These are phyloP conservation scores for Perilla frutescens DNA, from an alignment of 257 asterid genomes.

Conservation along the genomic window DNA sequence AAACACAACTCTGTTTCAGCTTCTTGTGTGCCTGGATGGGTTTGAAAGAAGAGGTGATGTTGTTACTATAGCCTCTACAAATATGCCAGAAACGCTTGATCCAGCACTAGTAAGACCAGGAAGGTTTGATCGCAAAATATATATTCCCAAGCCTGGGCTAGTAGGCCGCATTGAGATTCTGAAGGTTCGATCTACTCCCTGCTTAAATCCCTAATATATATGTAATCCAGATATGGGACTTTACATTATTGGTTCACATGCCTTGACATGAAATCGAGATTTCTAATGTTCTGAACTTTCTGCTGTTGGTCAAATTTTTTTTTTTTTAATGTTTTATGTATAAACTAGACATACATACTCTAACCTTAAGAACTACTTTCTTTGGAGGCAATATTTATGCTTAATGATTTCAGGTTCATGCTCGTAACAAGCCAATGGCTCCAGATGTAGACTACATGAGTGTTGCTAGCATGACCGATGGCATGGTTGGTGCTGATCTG, in stretches of 20 bases:
- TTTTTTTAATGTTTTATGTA: too few species aligned
- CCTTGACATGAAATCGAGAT: too few species aligned
- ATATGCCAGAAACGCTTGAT: constrained; percentile 93
- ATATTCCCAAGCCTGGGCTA: constrained; percentile 89
- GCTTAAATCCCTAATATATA: constrained; percentile 14
- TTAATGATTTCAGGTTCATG: constrained; percentile 72
- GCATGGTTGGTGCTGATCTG: constrained; percentile 98
- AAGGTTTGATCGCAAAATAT: constrained; percentile 89
- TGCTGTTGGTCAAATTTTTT: too few species aligned
- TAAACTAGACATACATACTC: constrained; percentile 8
- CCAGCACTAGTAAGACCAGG: constrained; percentile 99
- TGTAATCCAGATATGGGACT: not conserved
- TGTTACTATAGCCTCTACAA: constrained; percentile 97
- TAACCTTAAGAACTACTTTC: constrained; percentile 5
- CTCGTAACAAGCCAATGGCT: constrained; percentile 92
- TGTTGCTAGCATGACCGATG: constrained; percentile 85
- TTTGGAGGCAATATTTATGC: not conserved
- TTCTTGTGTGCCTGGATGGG: constrained; percentile 95
- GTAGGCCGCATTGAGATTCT: constrained; percentile 89
- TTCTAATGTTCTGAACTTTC: too few species aligned
- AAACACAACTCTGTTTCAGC: constrained; percentile 61
- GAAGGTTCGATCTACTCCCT: constrained; percentile 55
- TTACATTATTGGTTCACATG: not conserved
- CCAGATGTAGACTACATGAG: constrained; percentile 86
- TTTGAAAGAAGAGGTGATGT: constrained; percentile 98